phyloP scores from a whole-genome alignment of 352 stramenopile species.

The Phytophthora pisi region DNA sequence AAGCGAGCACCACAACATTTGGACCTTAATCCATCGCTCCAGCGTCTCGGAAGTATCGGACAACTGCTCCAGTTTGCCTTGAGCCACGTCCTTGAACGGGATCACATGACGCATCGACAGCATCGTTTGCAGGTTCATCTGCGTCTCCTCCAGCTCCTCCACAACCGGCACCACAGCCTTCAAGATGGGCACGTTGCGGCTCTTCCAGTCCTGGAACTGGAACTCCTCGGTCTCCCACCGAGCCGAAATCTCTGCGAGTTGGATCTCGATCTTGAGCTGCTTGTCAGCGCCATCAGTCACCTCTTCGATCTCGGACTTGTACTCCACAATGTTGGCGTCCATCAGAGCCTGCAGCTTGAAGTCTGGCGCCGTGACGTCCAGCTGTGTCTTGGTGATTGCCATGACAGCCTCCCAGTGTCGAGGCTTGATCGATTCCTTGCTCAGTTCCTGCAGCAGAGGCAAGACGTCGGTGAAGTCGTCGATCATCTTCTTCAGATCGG shows the following conservation, averaged over 20 bases:
- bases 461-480: conserved; percentile 98
- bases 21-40: conserved; percentile 98
- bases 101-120: conserved; percentile 97
- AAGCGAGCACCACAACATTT: conserved; percentile 98
- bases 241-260: conserved; percentile 93
- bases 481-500: conserved; percentile 96
- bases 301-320: conserved; percentile 96
- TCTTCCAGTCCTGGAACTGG: conserved; percentile 95
- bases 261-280: conserved; percentile 97
- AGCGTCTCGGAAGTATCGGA: conserved; percentile 97
- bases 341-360: conserved; percentile 97
- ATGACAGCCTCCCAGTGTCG: conserved; percentile 98
- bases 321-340: conserved; percentile 92
- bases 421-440: conserved; percentile 96
- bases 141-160: conserved; percentile 97
- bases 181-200: conserved; percentile 94
- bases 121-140: conserved; percentile 99
- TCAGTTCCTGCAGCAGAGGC: conserved; percentile 96
- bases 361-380: conserved; percentile 94
- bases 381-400: conserved; percentile 92
- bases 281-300: conserved; percentile 98
- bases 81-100: conserved; percentile 96
- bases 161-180: conserved; percentile 96
- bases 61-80: conserved; percentile 94
- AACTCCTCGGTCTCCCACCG: conserved; percentile 96